These are phyloP conservation scores for Phialophora tarda DNA, from an alignment of 2,329 filamentous ascomycete genomes.

Conservation along the genomic window DNA sequence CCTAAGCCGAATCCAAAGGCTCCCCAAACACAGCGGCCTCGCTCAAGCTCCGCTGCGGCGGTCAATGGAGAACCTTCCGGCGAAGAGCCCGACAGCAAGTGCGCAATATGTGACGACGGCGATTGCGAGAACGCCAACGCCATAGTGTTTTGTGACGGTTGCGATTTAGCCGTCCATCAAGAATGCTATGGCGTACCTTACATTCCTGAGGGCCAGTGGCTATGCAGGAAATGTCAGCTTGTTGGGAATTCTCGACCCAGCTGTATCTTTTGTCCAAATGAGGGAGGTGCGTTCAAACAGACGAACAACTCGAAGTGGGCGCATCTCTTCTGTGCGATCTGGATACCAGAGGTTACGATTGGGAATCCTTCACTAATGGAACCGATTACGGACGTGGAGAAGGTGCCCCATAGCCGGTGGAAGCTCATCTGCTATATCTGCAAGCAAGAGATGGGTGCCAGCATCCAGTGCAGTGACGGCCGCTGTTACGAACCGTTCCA, in stretches of 20 bases:
- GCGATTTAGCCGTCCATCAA: constrained; percentile 95
- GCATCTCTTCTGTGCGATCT: constrained; percentile 94
- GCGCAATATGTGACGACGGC: constrained; percentile 97
- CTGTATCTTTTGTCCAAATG: constrained; percentile 98
- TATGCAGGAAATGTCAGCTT: constrained; percentile 94
- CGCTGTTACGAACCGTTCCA: constrained; percentile 97
- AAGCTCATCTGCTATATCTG: constrained; percentile 95
- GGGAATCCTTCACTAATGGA: constrained; percentile 98
- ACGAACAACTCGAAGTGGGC: constrained; percentile 97
- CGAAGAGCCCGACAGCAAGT: constrained; percentile 96
- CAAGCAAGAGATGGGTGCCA: constrained; percentile 95
- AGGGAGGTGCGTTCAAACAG: constrained; percentile 97
- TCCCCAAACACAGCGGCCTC: constrained; percentile 88
- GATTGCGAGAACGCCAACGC: constrained; percentile 99
- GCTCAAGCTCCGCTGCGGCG: constrained; percentile 91
- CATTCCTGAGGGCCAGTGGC: constrained; percentile 97
- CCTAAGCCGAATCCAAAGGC: constrained; percentile 97
- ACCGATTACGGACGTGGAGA: constrained; percentile 96
- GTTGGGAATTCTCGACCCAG: constrained; percentile 91
- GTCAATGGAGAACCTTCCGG: constrained; percentile 90
- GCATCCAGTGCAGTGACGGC: constrained; percentile 98
- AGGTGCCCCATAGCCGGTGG: constrained; percentile 94
- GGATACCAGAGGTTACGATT: constrained; percentile 96
- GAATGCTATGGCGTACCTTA: constrained; percentile 99
- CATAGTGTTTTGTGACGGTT: constrained; percentile 98